A percentile compares a stretch with the other conserved stretches of the same genome.
These are phyloP conservation scores for Epichloe hybrida DNA, from an alignment of 2,329 filamentous ascomycete species.

Conservation along the genomic window DNA sequence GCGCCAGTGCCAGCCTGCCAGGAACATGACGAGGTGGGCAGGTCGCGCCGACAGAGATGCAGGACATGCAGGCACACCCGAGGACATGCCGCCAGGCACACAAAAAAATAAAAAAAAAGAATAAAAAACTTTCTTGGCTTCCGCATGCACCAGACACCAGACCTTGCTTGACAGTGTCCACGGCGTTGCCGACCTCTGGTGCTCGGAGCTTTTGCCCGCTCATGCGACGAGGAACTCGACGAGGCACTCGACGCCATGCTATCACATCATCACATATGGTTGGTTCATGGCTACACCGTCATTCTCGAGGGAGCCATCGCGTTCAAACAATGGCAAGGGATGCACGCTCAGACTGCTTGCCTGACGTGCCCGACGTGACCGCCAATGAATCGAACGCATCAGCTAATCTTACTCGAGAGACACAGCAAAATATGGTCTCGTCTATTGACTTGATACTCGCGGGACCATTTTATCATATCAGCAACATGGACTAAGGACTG, in stretches of 20 bases:
- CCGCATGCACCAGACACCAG: not conserved
- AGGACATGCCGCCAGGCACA: too few relatives aligned
- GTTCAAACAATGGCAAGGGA: not conserved
- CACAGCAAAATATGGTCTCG: too few relatives aligned
- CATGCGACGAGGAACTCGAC: not conserved
- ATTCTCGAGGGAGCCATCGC: not conserved
- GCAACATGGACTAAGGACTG: too few relatives aligned
- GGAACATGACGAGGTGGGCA: not conserved
- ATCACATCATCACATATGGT: not conserved
- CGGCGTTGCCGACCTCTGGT: not conserved
- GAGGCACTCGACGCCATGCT: not conserved
- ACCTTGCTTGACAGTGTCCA: not conserved
- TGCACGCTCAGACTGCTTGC: slow-evolving; percentile 1
- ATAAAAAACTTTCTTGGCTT: too few relatives aligned
- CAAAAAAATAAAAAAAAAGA: too few relatives aligned
- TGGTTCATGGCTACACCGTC: not conserved
- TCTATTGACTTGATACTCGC: too few relatives aligned
- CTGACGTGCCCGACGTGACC: not conserved
- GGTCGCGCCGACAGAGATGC: not conserved
- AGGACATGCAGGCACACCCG: too few relatives aligned
- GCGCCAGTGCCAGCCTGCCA: not conserved
- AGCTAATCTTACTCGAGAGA: not conserved
- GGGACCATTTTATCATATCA: too few relatives aligned
- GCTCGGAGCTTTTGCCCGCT: not conserved
- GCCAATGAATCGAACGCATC: not conserved